Evolutionary conservation across 2,329 filamentous ascomycete genomes (phyloP), one percentile per base, ranked within the genome.

Genomic region (Trichoderma aggressivum): DNA sequence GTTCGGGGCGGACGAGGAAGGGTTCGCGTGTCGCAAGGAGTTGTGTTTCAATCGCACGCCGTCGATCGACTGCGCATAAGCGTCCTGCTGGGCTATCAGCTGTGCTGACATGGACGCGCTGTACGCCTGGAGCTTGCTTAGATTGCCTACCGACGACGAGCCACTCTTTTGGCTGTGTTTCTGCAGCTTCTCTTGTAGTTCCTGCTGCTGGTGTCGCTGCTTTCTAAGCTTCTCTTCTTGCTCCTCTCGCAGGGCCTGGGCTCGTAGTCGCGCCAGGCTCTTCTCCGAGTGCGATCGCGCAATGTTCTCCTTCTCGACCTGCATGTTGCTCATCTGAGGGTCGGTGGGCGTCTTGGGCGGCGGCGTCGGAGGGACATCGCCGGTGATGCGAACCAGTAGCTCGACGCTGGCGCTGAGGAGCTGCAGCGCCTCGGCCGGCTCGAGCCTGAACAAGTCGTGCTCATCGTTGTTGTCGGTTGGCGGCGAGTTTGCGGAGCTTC

Each of bases 351-450:
- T 86, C 67, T 86, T 86, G 2, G 90, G 87, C 6, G 92, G 91
- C 70, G 91, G 92, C n/a, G 91, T 96, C 18, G 91, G 92, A 26
- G 92, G 93, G 14, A 96, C 85, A 77, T 97, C 93, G 77, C 92
- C 92, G 2, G 91, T 93, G 71, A 91, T 85, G 73, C 87, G 87
- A 32, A 94, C 91, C 65, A 96, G 85, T 5, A 89, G 86, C 76
- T 94, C 91, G 72, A 94, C 84, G 71, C 89, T 89, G 50, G 89
- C 86, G 75, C 90, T 90, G n/a, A 98, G 87, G 74, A 97, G 84
- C 77, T 91, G 92, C 77, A 98, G 87, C 6, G 94, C 94, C 2
- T 90, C 90, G 65, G 91, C 85, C 4, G 94, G 89, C 1, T 89
- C 84, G 72, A 98, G 86, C 65, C 88, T 88, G 81, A 92, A 92